Evolutionary conservation across 139 green algal genomes (phyloP).

Genomic region (Asterochloris sp.): DNA sequence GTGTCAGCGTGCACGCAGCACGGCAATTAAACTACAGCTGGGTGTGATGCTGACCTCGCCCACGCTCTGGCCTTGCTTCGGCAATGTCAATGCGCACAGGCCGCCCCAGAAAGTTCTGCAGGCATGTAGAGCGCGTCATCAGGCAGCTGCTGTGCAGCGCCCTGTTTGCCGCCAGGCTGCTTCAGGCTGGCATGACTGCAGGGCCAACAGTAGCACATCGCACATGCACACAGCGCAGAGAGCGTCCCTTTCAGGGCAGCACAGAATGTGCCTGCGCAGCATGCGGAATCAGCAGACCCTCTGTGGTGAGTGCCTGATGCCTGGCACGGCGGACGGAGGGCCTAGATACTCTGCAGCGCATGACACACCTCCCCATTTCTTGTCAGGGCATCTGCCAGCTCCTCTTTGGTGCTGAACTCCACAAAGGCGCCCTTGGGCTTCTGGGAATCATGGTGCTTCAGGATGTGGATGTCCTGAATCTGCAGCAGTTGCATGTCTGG

Average conservation of each 20-base stretch:
- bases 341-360: background rate
- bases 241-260: no score
- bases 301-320: background rate
- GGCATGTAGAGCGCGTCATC: background rate
- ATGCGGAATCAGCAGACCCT: no score
- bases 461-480: slow-evolving; percentile 39
- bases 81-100: slow-evolving; percentile 39
- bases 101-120: slow-evolving; percentile 30
- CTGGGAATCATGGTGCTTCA: slow-evolving; percentile 42
- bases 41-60: background rate
- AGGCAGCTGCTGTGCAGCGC: no score
- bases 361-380: slow-evolving; percentile 19
- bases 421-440: slow-evolving; percentile 50
- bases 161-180: no score
- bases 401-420: slow-evolving; percentile 34
- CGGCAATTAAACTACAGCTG: no score
- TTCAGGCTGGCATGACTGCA: no score
- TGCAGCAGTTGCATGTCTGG: background rate
- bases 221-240: no score
- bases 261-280: no score
- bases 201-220: no score
- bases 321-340: background rate
- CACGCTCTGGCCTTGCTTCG: slow-evolving; percentile 22
- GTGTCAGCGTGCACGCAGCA: no score
- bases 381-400: slow-evolving; percentile 18